Conservation (phyloP, 192 early-diverging fungal species). For the Mortierella claussenii region DNA sequence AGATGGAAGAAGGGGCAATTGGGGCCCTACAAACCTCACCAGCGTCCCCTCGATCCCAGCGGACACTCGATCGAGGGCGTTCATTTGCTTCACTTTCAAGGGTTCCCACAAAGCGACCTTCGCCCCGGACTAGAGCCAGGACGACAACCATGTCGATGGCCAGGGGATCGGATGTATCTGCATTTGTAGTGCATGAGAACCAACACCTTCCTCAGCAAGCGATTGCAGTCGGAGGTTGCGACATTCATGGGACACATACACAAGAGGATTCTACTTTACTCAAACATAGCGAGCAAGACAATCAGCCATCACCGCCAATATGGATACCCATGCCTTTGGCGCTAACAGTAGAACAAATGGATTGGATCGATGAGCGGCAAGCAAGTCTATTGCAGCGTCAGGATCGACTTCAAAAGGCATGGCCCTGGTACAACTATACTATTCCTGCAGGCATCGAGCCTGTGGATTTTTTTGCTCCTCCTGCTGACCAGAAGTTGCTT, state of each 20-base stretch:
- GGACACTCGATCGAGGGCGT: slow-evolving; percentile 4
- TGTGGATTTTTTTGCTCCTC: slow-evolving; percentile 32
- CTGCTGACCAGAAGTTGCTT: neutral
- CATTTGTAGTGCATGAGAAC: slow-evolving; percentile 26
- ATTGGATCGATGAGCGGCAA: slow-evolving; percentile 33
- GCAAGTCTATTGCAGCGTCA: slow-evolving; percentile 4
- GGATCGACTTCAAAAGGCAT: slow-evolving; percentile 17
- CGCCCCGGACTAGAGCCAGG: slow-evolving; percentile 23
- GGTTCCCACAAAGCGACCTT: slow-evolving; percentile 6
- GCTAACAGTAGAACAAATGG: slow-evolving; percentile 38
- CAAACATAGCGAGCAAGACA: no score
- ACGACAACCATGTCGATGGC: slow-evolving; percentile 32
- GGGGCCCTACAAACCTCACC: neutral
- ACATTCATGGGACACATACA: neutral
- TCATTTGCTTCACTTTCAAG: slow-evolving; percentile 16
- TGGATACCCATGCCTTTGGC: slow-evolving; percentile 22
- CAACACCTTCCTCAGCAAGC: no score
- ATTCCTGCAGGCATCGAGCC: slow-evolving; percentile 46
- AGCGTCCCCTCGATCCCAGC: neutral
- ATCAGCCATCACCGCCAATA: neutral
- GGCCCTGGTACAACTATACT: slow-evolving; percentile 52
- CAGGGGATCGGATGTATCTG: neutral
- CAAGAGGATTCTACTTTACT: neutral
- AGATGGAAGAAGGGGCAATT: neutral
- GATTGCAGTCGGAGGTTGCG: neutral